Evolutionary conservation across 768 basidiomycete genomes (phyloP), one percentile per base, ranked within the genome.

Genomic region (Hysterangium stoloniferum): DNA sequence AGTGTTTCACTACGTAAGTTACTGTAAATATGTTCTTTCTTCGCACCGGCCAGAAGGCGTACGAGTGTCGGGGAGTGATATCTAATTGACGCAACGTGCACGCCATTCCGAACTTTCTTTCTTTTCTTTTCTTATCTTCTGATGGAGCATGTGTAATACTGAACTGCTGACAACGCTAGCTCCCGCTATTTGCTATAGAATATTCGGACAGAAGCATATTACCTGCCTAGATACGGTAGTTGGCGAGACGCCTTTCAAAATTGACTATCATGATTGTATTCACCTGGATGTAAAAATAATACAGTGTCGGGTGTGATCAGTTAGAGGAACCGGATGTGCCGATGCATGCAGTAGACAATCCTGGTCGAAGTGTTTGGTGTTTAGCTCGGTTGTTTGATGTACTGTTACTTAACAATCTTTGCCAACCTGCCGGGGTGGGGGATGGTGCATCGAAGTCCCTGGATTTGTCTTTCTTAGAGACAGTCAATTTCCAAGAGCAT

Each of bases 371-470:
- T 74, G 60, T 80, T 81, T 40, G 72, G 68, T 4, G 61, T 58
- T 54, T 53, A 29, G 67, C 71, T 2, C 76, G 79, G 59, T 68
- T 68, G 59, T 82, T 79, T 4, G 81, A 79, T 6, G 82, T 83
- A 31, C 78, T 81, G 58, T 83, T 80, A 1, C 80, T 76, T 34
- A 84, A 67, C 22, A 84, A 61, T 57, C 79, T 82, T 57, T 82
- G 73, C 79, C 80, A 84, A 28, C 49, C 85, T 0, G 82, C 81
- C 0, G 79, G 80, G 6, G 61, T 61, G 33, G 73, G 59, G 19
- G 31, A 12, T 0, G 83, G 84, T 5, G 82, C 84, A 52, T 85
- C 75, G 66, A 84, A 87, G 62, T 86, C 84, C 84, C 83, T 84
- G 44, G 29, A 43, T n/a, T 36, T 27, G 9, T 37, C 7, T 31